phyloP scores from a whole-genome alignment of 768 basidiomycete genomes.

The Chalciporus chontae region DNA sequence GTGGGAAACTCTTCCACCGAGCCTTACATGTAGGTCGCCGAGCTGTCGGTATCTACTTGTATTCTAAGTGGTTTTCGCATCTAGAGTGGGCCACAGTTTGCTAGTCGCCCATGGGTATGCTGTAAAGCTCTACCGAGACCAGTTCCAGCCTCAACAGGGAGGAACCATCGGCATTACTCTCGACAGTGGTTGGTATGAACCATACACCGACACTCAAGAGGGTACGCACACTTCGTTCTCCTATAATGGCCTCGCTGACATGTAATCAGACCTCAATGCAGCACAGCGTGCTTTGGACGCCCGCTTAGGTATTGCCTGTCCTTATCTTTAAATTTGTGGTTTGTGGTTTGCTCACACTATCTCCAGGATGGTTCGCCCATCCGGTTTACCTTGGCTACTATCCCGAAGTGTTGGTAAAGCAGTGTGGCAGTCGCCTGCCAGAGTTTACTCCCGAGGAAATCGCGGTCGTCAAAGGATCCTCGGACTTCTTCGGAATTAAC shows the following conservation, averaged over 20 bases:
- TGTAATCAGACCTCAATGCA: slow-evolving; percentile 53
- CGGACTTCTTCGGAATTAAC: slow-evolving; percentile 76
- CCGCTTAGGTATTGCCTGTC: slow-evolving; percentile 57
- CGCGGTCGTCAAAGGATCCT: slow-evolving; percentile 58
- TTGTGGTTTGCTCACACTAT: slow-evolving; percentile 19
- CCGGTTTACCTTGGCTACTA: slow-evolving; percentile 75
- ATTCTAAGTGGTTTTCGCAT: not conserved
- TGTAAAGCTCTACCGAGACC: slow-evolving; percentile 63
- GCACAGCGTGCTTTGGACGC: slow-evolving; percentile 74
- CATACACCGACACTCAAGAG: slow-evolving; percentile 65
- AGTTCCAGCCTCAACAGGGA: slow-evolving; percentile 60
- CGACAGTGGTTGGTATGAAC: slow-evolving; percentile 74
- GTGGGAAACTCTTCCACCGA: slow-evolving; percentile 67
- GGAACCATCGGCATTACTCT: slow-evolving; percentile 78
- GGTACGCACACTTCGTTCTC: slow-evolving; percentile 37
- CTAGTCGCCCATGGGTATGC: slow-evolving; percentile 72
- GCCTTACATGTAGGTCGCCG: slow-evolving; percentile 62
- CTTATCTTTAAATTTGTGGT: slow-evolving; percentile 23
- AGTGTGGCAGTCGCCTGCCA: slow-evolving; percentile 59
- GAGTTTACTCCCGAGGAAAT: slow-evolving; percentile 58
- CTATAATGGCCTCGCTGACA: not conserved
- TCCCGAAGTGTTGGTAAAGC: slow-evolving; percentile 54
- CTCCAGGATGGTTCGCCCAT: slow-evolving; percentile 63
- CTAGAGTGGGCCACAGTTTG: slow-evolving; percentile 64
- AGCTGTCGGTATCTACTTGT: not conserved